Evolutionary conservation across 2,329 filamentous ascomycete species (phyloP), one percentile per base, ranked within the genome.

Genomic region (Penicillium glabrum): DNA sequence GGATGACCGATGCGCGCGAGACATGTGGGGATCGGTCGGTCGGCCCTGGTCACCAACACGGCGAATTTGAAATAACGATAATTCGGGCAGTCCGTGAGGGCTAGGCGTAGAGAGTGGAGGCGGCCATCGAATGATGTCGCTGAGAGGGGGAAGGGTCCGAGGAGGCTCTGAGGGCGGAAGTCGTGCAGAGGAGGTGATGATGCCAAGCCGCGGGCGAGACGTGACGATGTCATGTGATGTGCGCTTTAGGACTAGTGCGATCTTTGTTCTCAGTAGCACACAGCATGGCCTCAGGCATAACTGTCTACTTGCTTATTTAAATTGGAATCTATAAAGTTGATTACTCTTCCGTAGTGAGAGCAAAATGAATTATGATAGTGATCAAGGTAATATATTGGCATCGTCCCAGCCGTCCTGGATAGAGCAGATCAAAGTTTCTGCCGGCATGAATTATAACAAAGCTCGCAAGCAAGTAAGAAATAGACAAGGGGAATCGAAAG

Each of bases 11-110:
- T 69, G 73, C 68, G 74, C 68, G 74, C 74, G 69, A 75, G 74
- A 76, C 74, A 76, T 76, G 74, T 75, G 74, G 74, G 72, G 74
- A 76, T 70, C 68, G 69, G 69, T 59, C 67, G 67, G 66, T 65
- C 67, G 64, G 67, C 63, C 62, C 65, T 62, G 68, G 63, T 65
- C 64, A 67, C 61, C 63, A 67, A 64, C 64, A 57, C 60, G 62
- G 61, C 64, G 62, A 66, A 65, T 55, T 62, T 61, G 61, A 64
- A 54, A 57, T 59, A 58, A 37, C 59, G 58, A 62, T 44, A 53
- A 51, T 58, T 59, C 51, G 63, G 53, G 57, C 52, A 58, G 51
- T 59, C 61, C 56, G 57, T 55, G 53, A 60, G 58, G 53, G 58
- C 55, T 68, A 68, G 41, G 57, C 31, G 53, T 60, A 63, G 48